These are phyloP conservation scores for Actinomucor elegans DNA, from an alignment of 371 early-diverging fungal species.

Conservation along the genomic window DNA sequence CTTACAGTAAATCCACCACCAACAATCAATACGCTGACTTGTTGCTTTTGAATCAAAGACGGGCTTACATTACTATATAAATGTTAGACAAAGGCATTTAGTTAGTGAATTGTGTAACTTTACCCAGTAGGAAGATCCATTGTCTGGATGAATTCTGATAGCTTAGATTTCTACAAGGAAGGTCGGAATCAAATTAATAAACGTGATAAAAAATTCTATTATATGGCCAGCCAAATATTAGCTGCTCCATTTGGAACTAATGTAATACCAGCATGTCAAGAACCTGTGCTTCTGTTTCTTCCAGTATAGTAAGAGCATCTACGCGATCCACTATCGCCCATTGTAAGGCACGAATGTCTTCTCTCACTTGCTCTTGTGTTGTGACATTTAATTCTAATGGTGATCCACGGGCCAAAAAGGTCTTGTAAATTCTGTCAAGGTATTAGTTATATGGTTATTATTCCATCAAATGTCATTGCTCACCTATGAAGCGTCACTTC, in stretches of 20 bases:
- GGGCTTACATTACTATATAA: slow-evolving; percentile 5
- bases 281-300: slow-evolving; percentile 32
- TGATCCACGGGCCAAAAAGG: slow-evolving; percentile 25
- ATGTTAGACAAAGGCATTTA: not conserved
- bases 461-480: no score
- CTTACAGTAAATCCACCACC: slow-evolving; percentile 44
- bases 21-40: slow-evolving; percentile 30
- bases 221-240: no score
- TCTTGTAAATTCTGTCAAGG: slow-evolving; percentile 33
- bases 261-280: slow-evolving; percentile 29
- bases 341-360: slow-evolving; percentile 21
- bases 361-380: slow-evolving; percentile 28
- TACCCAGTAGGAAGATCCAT: slow-evolving; percentile 26
- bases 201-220: not conserved
- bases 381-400: slow-evolving; percentile 25
- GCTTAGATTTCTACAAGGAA: slow-evolving; percentile 16
- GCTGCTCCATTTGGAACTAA: not conserved
- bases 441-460: no score
- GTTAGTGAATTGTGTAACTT: not conserved
- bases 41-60: slow-evolving; percentile 12
- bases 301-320: slow-evolving; percentile 23
- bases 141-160: slow-evolving; percentile 16
- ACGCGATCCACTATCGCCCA: slow-evolving; percentile 28
- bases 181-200: not conserved
- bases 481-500: slow-evolving; percentile 24